phyloP scores from a whole-genome alignment of 1,284 basidiomycete genomes.

The Cryptococcus deneoformans region DNA sequence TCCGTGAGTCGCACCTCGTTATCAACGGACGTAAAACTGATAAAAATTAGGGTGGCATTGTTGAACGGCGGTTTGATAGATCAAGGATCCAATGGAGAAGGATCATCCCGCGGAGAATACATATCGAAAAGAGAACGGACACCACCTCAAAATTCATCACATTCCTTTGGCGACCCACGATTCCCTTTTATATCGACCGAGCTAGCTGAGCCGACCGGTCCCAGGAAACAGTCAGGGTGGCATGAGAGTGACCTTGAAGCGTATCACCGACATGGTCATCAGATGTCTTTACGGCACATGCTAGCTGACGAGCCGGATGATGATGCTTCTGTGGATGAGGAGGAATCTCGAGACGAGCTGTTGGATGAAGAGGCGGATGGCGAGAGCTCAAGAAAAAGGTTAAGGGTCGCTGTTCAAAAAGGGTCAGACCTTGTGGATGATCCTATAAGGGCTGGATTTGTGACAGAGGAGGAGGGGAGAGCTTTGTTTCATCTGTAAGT shows the following conservation, averaged over 20 bases:
- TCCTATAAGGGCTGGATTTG: conserved; percentile 27
- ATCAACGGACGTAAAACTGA: too few species aligned
- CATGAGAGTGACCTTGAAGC: not conserved
- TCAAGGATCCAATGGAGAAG: too few species aligned
- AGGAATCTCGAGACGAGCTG: not conserved
- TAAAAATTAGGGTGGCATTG: too few species aligned
- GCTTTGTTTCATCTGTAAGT: conserved; percentile 30
- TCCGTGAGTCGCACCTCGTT: conserved; percentile 17
- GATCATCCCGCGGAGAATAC: too few species aligned
- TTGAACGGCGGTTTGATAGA: too few species aligned
- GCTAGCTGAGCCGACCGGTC: not conserved
- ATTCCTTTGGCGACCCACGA: conserved; percentile 12
- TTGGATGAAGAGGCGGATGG: not conserved
- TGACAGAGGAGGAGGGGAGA: conserved; percentile 26
- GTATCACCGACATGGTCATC: not conserved
- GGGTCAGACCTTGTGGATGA: conserved; percentile 19
- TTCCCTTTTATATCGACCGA: conserved; percentile 18
- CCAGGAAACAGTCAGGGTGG: not conserved
- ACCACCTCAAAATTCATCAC: not conserved
- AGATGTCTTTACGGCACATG: conserved; percentile 14
- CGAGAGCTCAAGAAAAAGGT: not conserved
- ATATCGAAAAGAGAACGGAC: too few species aligned
- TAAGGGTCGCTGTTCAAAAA: not conserved
- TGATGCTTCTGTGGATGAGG: conserved; percentile 19
- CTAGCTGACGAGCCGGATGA: conserved; percentile 17